phyloP scores from a whole-genome alignment of 768 basidiomycete genomes.

The Boletus barrowsii region DNA sequence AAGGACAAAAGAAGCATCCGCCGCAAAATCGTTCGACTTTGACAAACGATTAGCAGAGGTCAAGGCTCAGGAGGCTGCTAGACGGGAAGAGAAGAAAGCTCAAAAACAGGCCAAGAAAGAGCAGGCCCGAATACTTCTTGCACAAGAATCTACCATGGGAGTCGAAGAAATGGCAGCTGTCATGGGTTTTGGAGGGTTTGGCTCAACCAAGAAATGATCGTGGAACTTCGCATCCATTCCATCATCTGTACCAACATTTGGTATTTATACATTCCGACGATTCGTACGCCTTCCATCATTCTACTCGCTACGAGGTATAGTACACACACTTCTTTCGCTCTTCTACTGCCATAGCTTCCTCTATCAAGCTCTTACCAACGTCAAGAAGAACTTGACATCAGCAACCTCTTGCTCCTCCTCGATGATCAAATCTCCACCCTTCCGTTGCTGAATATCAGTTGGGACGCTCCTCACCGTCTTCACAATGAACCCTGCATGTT shows the following conservation, averaged over 20 bases:
- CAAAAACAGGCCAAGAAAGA: conserved; percentile 79
- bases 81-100: conserved; percentile 72
- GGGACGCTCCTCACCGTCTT: conserved; percentile 77
- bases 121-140: conserved; percentile 62
- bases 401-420: conserved; percentile 88
- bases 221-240: not conserved
- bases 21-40: conserved; percentile 93
- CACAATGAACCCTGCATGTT: conserved; percentile 65
- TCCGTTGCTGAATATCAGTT: conserved; percentile 51
- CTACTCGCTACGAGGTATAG: conserved; percentile 20
- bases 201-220: conserved; percentile 72
- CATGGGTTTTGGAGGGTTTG: conserved; percentile 94
- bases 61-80: conserved; percentile 62
- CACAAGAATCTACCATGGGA: conserved; percentile 45
- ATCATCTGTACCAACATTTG: conserved; percentile 13
- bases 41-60: conserved; percentile 84
- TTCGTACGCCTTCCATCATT: not conserved
- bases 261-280: conserved; percentile 11
- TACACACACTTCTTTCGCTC: conserved; percentile 3
- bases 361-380: conserved; percentile 46
- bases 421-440: conserved; percentile 52
- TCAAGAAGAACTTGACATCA: conserved; percentile 73
- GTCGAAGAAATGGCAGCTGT: conserved; percentile 68
- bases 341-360: not conserved
- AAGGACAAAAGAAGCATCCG: conserved; percentile 77